Percentiles rank a stretch among this genome's conserved stretches.
phyloP scores from a whole-genome alignment of 2,329 filamentous ascomycete genomes.

The Colletotrichum australisinense region DNA sequence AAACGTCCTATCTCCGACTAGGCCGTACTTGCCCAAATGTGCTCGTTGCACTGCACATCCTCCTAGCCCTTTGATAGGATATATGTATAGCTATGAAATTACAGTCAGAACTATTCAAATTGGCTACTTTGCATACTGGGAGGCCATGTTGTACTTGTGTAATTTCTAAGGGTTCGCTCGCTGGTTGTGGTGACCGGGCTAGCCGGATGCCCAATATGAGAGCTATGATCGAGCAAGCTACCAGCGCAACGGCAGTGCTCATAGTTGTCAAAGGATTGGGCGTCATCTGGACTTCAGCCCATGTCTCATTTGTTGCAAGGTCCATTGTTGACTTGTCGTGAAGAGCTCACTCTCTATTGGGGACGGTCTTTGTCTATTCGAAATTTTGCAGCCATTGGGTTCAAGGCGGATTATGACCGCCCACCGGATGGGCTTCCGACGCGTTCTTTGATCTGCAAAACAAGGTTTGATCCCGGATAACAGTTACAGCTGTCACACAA shows the following conservation, averaged over 20 bases:
- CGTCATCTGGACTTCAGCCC: not conserved
- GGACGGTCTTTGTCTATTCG: too few relatives aligned
- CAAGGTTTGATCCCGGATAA: not conserved
- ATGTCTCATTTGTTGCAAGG: not conserved
- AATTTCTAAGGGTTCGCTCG: not conserved
- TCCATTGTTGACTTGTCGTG: not conserved
- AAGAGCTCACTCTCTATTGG: not conserved
- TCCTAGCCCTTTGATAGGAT: slow-evolving; percentile 3
- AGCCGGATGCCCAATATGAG: not conserved
- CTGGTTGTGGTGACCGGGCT: not conserved
- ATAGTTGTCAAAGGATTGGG: not conserved
- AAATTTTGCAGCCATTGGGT: not conserved
- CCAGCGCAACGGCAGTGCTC: not conserved
- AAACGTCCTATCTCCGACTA: slow-evolving; percentile 8
- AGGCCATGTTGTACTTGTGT: slow-evolving; percentile 1
- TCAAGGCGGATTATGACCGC: not conserved
- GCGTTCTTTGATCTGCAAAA: not conserved
- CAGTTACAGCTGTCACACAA: not conserved
- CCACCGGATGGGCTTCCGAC: not conserved
- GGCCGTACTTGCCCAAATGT: not conserved
- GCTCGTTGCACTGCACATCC: not conserved
- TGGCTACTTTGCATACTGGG: not conserved
- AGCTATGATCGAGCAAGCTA: not conserved
- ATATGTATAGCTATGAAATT: not conserved
- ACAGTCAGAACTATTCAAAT: not conserved